Conservation (phyloP, 2,329 filamentous ascomycete genomes). For the Neofusicoccum umdonicola region DNA sequence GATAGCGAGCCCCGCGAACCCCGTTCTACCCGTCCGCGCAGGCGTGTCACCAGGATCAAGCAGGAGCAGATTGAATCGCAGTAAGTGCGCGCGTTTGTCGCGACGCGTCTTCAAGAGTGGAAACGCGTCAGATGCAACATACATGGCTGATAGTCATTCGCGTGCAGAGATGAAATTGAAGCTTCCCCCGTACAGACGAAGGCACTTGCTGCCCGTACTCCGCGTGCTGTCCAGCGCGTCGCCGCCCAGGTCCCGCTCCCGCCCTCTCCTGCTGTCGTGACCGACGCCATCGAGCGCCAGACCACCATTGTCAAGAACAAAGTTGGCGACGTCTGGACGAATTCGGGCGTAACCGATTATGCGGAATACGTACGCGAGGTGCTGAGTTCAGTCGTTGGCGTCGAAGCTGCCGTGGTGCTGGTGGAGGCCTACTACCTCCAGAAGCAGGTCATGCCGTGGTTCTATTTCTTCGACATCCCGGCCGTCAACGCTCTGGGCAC, state of each 20-base stretch:
- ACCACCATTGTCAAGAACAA: constrained; percentile 65
- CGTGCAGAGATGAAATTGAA: constrained; percentile 21
- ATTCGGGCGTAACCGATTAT: constrained; percentile 64
- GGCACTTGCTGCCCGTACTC: constrained; percentile 44
- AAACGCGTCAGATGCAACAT: constrained; percentile 20
- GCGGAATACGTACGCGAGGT: constrained; percentile 66
- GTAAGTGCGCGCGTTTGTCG: background rate
- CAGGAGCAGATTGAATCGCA: constrained; percentile 31
- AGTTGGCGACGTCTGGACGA: constrained; percentile 62
- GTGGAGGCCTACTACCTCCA: constrained; percentile 72
- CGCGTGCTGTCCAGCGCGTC: constrained; percentile 35
- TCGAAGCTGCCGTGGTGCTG: constrained; percentile 65
- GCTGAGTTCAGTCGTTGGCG: constrained; percentile 67
- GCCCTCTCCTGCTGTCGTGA: constrained; percentile 75
- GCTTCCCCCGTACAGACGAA: constrained; percentile 44
- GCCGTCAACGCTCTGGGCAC: constrained; percentile 57
- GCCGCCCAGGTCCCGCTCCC: constrained; percentile 67
- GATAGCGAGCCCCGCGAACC: constrained; percentile 31
- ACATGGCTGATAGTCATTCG: background rate
- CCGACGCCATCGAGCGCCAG: constrained; percentile 70
- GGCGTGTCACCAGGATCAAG: constrained; percentile 34
- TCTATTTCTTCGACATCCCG: constrained; percentile 71
- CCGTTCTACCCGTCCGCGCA: constrained; percentile 10
- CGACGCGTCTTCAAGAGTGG: background rate
- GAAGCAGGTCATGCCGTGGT: constrained; percentile 66